A percentile compares a stretch with the other conserved stretches of the same genome.
Conservation (phyloP, 192 early-diverging fungal genomes). For the Allomyces macrogynus region DNA sequence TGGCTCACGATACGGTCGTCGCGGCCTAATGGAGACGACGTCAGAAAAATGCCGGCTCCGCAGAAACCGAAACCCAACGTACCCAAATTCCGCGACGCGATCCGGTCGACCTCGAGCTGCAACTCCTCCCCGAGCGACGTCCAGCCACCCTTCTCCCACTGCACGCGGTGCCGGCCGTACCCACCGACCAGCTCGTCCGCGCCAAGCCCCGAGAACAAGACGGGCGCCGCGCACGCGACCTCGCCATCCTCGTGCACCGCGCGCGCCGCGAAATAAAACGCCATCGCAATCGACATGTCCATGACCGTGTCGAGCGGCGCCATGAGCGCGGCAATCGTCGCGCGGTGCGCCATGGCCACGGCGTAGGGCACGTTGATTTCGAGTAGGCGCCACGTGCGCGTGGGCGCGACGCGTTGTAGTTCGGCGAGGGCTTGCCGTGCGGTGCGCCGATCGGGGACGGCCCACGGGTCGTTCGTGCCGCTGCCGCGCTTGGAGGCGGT, state of each 20-base stretch:
- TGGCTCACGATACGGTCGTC: constrained; percentile 86
- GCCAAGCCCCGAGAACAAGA: constrained; percentile 71
- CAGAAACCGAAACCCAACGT: no score
- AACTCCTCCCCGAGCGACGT: constrained; percentile 20
- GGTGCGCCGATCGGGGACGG: constrained; percentile 66
- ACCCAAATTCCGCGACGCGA: constrained; percentile 66
- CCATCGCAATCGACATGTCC: constrained; percentile 80
- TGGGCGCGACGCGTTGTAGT: constrained; percentile 35
- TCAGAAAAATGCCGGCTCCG: no score
- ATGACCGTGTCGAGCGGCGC: constrained; percentile 71
- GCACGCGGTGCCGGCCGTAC: constrained; percentile 62
- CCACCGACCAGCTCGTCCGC: constrained; percentile 90
- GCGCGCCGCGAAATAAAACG: constrained; percentile 85
- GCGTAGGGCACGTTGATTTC: constrained; percentile 66
- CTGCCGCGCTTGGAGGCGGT: not conserved
- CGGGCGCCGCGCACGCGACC: constrained; percentile 48
- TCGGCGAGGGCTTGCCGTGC: constrained; percentile 31
- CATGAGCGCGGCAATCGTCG: constrained; percentile 50
- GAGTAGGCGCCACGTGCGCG: constrained; percentile 69
- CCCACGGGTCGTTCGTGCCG: constrained; percentile 7
- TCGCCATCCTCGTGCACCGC: constrained; percentile 32
- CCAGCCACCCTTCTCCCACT: constrained; percentile 1
- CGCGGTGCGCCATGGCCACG: constrained; percentile 31
- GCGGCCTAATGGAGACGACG: no score
- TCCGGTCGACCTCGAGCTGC: constrained; percentile 64